A percentile compares a stretch with the other conserved stretches of the same genome.
These are phyloP conservation scores for Dipteronia dyeriana DNA, from an alignment of 345 rosid species.

Conservation along the genomic window DNA sequence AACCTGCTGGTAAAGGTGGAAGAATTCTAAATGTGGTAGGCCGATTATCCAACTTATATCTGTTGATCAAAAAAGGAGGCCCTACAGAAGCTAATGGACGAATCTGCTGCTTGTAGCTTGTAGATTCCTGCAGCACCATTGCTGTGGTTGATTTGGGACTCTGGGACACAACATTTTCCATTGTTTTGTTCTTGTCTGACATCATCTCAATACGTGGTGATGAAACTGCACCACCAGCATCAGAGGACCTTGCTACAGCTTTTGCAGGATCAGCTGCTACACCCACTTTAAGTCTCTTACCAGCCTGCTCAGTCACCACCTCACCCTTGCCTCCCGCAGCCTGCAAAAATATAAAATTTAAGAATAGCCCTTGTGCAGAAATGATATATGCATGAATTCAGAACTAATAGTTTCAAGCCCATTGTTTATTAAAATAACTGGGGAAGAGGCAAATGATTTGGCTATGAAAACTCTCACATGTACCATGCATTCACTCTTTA, in stretches of 20 bases:
- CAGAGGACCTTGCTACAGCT: slow-evolving; percentile 35
- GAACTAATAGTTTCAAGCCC: not conserved
- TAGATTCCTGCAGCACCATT: slow-evolving; percentile 38
- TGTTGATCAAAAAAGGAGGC: slow-evolving; percentile 43
- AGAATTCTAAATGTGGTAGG: slow-evolving; percentile 68
- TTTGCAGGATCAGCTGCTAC: slow-evolving; percentile 41
- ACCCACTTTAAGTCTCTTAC: slow-evolving; percentile 62
- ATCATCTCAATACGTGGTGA: slow-evolving; percentile 37
- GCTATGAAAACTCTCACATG: not conserved
- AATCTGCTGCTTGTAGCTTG: slow-evolving; percentile 45
- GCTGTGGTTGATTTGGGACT: slow-evolving; percentile 39
- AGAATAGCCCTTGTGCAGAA: slow-evolving; percentile 20
- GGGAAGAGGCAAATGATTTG: not conserved
- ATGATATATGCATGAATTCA: not conserved
- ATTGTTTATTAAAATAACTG: not conserved
- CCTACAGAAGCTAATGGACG: slow-evolving; percentile 36
- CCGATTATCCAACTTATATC: slow-evolving; percentile 85
- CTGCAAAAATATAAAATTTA: slow-evolving; percentile 47
- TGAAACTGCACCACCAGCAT: slow-evolving; percentile 34
- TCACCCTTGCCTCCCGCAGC: slow-evolving; percentile 71
- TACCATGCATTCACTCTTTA: slow-evolving; percentile 10
- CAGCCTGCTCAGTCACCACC: slow-evolving; percentile 52
- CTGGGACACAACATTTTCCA: slow-evolving; percentile 39
- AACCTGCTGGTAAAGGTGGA: slow-evolving; percentile 78
- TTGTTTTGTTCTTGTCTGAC: slow-evolving; percentile 41